phyloP scores from a whole-genome alignment of 768 basidiomycete genomes.

The Dentipellis sp. region DNA sequence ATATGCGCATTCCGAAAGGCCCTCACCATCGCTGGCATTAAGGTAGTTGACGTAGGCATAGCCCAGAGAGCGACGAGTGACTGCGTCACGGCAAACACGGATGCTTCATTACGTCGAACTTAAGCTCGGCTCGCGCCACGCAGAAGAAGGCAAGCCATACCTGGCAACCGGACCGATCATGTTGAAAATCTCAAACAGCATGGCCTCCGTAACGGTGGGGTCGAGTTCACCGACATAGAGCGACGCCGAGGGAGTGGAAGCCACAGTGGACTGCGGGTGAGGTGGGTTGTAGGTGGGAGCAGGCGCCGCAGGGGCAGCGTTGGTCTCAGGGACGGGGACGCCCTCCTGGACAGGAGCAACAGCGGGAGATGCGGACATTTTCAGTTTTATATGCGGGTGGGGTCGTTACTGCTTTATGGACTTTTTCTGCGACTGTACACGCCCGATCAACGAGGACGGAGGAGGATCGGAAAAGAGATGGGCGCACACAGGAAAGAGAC shows the following conservation, averaged over 20 bases:
- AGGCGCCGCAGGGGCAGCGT: conserved; percentile 40
- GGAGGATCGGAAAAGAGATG: conserved; percentile 9
- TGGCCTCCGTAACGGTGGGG: conserved; percentile 95
- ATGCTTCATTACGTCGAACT: conserved; percentile 44
- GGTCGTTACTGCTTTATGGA: conserved; percentile 92
- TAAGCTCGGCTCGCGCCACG: conserved; percentile 4
- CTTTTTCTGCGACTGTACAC: conserved; percentile 48
- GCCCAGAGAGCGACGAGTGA: conserved; percentile 97
- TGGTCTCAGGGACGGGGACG: conserved; percentile 29
- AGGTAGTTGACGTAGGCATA: conserved; percentile 99
- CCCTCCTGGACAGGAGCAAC: conserved; percentile 23
- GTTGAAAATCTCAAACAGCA: conserved; percentile 99
- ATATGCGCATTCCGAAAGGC: not conserved
- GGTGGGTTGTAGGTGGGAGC: conserved; percentile 44
- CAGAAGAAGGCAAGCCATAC: conserved; percentile 32
- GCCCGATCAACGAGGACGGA: conserved; percentile 12
- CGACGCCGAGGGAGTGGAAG: conserved; percentile 77
- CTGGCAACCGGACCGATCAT: conserved; percentile 99
- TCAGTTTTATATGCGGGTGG: conserved; percentile 27
- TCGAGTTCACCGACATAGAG: conserved; percentile 99
- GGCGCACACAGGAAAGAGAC: conserved; percentile 61
- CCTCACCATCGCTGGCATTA: conserved; percentile 84
- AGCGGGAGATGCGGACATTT: conserved; percentile 27
- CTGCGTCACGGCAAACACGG: conserved; percentile 99
- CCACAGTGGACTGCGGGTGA: conserved; percentile 30